These are phyloP conservation scores for Pachysandra terminalis DNA, from an alignment of 164 flowering plant species.

Conservation along the genomic window DNA sequence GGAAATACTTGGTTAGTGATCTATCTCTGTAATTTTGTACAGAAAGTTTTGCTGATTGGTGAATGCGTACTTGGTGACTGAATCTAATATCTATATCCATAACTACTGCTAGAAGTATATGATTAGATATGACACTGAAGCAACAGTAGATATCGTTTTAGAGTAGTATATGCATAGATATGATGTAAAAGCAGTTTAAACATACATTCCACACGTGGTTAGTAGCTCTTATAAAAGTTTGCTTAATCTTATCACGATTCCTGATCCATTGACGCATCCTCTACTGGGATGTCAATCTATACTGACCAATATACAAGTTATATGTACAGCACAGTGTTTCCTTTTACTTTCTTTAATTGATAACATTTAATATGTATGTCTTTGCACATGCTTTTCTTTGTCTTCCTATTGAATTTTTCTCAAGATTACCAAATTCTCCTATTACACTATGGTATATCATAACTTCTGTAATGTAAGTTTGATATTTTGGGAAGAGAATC, in stretches of 20 bases:
- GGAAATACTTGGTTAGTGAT: slow-evolving; percentile 96
- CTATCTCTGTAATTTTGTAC: slow-evolving; percentile 2
- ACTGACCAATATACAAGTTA: background rate
- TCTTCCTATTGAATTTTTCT: background rate
- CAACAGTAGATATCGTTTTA: background rate
- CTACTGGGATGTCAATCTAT: background rate
- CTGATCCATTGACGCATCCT: no score
- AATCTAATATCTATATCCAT: background rate
- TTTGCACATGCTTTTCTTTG: background rate
- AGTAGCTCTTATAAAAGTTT: no score
- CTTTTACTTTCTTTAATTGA: background rate
- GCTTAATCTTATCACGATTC: no score
- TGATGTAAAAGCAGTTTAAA: no score
- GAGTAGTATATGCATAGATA: no score
- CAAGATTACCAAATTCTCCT: background rate
- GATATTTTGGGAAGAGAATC: background rate
- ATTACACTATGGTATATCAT: background rate
- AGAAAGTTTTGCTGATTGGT: background rate
- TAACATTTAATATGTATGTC: background rate
- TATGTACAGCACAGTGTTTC: background rate
- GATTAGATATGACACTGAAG: background rate
- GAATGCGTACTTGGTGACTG: background rate
- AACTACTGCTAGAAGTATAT: background rate
- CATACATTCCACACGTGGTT: no score
- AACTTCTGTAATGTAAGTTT: no score